These are phyloP conservation scores for Xylariaceae sp. DNA, from an alignment of 2,329 filamentous ascomycete genomes.

Conservation along the genomic window DNA sequence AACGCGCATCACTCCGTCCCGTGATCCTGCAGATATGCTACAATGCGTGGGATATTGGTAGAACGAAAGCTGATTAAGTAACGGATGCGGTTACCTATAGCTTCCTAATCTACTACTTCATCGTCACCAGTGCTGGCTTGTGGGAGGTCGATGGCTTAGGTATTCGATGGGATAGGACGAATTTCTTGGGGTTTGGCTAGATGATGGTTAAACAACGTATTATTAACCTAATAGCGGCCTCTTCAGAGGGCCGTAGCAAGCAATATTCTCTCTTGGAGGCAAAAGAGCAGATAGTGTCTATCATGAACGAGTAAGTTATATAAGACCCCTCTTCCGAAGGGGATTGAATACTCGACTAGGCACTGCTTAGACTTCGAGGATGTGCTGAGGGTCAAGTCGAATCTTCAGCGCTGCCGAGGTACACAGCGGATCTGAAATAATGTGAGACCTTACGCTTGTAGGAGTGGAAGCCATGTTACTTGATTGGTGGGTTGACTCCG, in stretches of 20 bases:
- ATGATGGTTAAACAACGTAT: neutral
- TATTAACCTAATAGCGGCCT: neutral
- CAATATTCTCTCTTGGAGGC: neutral
- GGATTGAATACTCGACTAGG: no score
- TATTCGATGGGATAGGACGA: neutral
- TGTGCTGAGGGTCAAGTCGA: no score
- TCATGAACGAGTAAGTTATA: no score
- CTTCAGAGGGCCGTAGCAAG: neutral
- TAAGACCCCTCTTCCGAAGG: no score
- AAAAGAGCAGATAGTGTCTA: no score
- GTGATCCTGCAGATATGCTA: no score
- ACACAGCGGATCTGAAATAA: neutral
- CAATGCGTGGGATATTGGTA: neutral
- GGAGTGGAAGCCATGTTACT: neutral
- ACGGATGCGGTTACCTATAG: neutral
- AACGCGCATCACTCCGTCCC: no score
- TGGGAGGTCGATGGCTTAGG: neutral
- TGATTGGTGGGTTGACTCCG: neutral
- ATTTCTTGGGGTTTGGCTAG: neutral
- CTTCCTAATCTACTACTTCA: neutral
- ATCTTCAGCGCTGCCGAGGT: neutral
- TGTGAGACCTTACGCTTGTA: neutral
- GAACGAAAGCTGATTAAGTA: neutral
- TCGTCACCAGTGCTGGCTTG: neutral
- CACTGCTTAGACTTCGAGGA: no score